phyloP scores from a whole-genome alignment of 2,329 filamentous ascomycete species.

The Xylaria sp. region DNA sequence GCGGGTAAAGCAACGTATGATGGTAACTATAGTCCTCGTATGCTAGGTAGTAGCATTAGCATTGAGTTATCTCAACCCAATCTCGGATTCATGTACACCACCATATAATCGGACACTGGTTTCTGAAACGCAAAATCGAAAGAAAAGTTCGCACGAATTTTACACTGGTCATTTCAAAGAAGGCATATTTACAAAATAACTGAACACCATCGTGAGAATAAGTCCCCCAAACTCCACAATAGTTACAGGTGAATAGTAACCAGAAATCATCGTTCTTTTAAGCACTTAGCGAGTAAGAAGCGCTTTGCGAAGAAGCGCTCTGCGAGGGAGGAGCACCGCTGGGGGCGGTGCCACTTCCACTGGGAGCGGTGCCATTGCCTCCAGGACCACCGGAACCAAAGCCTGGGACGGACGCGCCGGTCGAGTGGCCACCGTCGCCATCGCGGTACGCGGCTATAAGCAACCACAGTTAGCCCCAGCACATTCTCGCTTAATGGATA shows the following conservation, averaged over 20 bases:
- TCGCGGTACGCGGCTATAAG: slow-evolving; percentile 29
- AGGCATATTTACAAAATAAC: neutral
- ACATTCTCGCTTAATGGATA: neutral
- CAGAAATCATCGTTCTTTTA: neutral
- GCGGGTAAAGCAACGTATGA: too few relatives aligned
- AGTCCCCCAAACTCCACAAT: neutral
- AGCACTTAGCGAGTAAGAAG: slow-evolving; percentile 10
- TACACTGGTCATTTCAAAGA: too few relatives aligned
- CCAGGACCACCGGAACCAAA: slow-evolving; percentile 13
- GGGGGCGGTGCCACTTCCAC: slow-evolving; percentile 17
- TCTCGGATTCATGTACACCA: too few relatives aligned
- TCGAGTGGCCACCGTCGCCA: slow-evolving; percentile 34
- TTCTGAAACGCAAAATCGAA: too few relatives aligned
- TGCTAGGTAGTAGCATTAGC: too few relatives aligned
- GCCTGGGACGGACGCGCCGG: slow-evolving; percentile 13
- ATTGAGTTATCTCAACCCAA: too few relatives aligned
- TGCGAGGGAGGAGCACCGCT: slow-evolving; percentile 14
- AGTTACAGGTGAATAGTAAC: neutral
- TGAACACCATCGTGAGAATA: neutral
- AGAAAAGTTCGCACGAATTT: too few relatives aligned
- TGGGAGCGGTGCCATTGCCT: slow-evolving; percentile 29
- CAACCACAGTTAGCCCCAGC: slow-evolving; percentile 1
- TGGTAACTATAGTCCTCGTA: too few relatives aligned
- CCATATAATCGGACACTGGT: too few relatives aligned
- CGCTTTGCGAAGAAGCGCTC: too few relatives aligned